A percentile compares a stretch with the other conserved stretches of the same genome.
Conservation (phyloP, 345 rosid species). For the Aquilaria yunnanensis region DNA sequence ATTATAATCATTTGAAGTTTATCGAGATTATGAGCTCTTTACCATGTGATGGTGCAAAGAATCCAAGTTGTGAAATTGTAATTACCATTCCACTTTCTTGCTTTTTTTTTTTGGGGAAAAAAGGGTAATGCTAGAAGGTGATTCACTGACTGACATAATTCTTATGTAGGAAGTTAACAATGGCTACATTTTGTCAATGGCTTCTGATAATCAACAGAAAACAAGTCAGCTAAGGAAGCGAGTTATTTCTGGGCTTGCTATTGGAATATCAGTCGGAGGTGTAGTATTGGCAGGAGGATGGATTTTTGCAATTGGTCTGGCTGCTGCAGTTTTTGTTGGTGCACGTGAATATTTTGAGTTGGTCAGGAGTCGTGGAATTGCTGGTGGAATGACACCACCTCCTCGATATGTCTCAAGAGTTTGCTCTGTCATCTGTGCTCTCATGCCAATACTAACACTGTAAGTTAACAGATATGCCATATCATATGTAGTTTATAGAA, state of each 20-base stretch:
- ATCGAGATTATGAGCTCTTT: no score
- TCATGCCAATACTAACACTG: slow-evolving; percentile 85
- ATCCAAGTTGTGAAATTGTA: no score
- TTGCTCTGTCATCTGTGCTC: slow-evolving; percentile 75
- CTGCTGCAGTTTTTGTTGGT: slow-evolving; percentile 66
- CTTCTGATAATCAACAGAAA: slow-evolving; percentile 35
- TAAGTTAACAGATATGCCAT: slow-evolving; percentile 29
- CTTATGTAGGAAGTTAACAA: slow-evolving; percentile 43
- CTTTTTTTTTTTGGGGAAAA: no score
- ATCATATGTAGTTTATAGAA: background rate
- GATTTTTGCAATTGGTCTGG: slow-evolving; percentile 59
- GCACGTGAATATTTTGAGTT: slow-evolving; percentile 81
- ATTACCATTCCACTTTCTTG: no score
- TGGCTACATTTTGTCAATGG: slow-evolving; percentile 23
- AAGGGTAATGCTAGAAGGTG: no score
- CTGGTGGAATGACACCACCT: slow-evolving; percentile 94
- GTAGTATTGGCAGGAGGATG: slow-evolving; percentile 87
- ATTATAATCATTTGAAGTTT: no score
- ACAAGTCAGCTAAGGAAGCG: slow-evolving; percentile 57
- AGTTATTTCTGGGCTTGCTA: slow-evolving; percentile 69
- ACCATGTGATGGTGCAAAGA: no score
- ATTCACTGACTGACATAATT: slow-evolving; percentile 16
- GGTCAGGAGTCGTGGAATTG: slow-evolving; percentile 76
- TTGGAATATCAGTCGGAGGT: slow-evolving; percentile 70
- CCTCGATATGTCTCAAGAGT: slow-evolving; percentile 85